Conservation (phyloP, 1,284 basidiomycete species). For the Cutaneotrichosporon dermatis region DNA sequence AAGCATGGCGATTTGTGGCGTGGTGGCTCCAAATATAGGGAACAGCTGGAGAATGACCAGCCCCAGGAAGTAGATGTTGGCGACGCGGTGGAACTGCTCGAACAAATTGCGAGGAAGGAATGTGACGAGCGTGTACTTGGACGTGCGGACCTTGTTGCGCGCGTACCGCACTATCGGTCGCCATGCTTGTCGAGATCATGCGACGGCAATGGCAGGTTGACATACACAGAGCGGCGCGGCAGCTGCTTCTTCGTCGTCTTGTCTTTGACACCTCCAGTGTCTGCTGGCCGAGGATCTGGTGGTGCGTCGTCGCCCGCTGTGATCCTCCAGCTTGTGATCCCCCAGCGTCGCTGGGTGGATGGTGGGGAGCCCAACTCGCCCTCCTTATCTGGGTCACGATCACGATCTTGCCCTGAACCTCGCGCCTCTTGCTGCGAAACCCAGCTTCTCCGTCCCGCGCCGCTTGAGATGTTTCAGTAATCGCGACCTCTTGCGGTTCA, state of each 20-base stretch:
- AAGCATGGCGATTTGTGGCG: slow-evolving; percentile 76
- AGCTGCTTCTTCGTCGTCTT: slow-evolving; percentile 18
- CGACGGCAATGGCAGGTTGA: slow-evolving; percentile 55
- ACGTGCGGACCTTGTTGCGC: slow-evolving; percentile 91
- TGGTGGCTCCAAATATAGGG: slow-evolving; percentile 81
- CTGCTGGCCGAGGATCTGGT: neutral
- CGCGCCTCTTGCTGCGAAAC: slow-evolving; percentile 3
- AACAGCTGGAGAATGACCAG: slow-evolving; percentile 85
- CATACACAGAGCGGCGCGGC: slow-evolving; percentile 69
- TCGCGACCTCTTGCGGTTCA: slow-evolving; percentile 54
- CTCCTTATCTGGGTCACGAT: neutral
- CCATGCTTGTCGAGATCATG: slow-evolving; percentile 51
- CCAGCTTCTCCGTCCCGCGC: neutral
- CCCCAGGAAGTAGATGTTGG: slow-evolving; percentile 87
- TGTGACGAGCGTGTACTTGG: slow-evolving; percentile 85
- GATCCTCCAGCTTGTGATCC: neutral
- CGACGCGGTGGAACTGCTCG: slow-evolving; percentile 84
- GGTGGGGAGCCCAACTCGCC: neutral
- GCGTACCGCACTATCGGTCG: slow-evolving; percentile 74
- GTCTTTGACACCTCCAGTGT: neutral
- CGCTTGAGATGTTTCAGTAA: slow-evolving; percentile 51
- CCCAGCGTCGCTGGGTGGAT: slow-evolving; percentile 1
- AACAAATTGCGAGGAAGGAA: slow-evolving; percentile 92
- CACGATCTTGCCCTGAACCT: neutral
- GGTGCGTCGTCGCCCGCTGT: neutral